Evolutionary conservation across 148 eudicot genomes (phyloP).

Genomic region (Arctostaphylos glauca): DNA sequence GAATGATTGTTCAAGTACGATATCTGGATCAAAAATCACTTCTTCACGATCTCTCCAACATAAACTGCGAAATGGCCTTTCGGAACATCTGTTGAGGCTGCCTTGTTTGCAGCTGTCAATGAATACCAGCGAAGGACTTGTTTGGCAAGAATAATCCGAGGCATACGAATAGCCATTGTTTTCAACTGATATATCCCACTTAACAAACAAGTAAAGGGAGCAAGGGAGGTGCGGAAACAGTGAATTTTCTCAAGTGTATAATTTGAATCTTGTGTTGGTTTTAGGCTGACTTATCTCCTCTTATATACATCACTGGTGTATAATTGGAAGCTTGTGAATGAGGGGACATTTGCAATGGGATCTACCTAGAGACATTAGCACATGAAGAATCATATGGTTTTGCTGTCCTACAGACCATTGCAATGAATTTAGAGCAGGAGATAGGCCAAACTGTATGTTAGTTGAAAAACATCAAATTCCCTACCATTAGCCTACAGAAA

Average conservation of each 20-base stretch:
- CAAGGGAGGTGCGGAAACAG: neutral
- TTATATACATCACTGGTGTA: neutral
- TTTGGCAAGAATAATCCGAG: conserved; percentile 3
- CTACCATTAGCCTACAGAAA: neutral
- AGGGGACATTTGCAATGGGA: neutral
- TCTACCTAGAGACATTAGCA: neutral
- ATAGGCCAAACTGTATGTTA: neutral
- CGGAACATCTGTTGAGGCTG: neutral
- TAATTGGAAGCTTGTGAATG: neutral
- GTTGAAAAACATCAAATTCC: neutral
- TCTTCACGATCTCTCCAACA: neutral
- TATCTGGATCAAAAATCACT: neutral
- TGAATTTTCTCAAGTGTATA: neutral
- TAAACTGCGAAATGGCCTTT: neutral
- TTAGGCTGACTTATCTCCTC: neutral
- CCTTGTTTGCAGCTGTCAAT: neutral
- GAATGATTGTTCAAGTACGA: neutral
- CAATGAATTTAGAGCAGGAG: neutral
- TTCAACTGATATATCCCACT: neutral
- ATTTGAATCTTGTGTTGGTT: neutral
- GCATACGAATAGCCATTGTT: conserved; percentile 15
- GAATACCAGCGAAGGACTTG: conserved; percentile 1
- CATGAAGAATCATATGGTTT: conserved; percentile 17
- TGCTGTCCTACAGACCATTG: conserved; percentile 12
- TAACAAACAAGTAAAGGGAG: neutral